Evolutionary conservation across 2,329 filamentous ascomycete species (phyloP), one percentile per base, ranked within the genome.

Genomic region (Escovopsis sp.): DNA sequence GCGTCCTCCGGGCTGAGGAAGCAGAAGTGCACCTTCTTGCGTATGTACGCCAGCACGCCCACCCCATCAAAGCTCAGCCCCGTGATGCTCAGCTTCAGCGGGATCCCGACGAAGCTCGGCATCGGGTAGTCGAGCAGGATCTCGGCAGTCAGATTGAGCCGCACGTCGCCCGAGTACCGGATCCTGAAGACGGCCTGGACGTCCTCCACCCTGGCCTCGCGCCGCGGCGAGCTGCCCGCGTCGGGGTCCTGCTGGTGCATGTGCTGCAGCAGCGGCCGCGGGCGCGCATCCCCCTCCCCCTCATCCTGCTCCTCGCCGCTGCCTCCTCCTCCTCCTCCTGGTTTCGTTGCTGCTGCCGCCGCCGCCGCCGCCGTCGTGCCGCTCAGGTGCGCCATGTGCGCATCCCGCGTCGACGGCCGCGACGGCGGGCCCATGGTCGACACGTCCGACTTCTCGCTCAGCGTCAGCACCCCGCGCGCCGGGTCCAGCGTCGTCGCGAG

Each of bases 41-140:
- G 79, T 49, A 96, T 94, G 60, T 94, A 82, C 9, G 91, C 91
- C 43, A 95, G 63, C 37, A 96, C 84, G 1, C 88, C 89, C 9
- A 96, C 84, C 1, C 91, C 91, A 57, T 98, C 89, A 62, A 98
- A 98, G 0, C 84, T 87, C 45, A 98, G 64, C 0, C 91, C 91
- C 1, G 91, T 96, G 51, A 98, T 93, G 58, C 89, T 94, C 24
- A 98, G 71, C 59, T 91, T 89, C 37, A 98, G 72, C 1, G 91
- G 91, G 46, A 98, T 89, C 11, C 88, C 87, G 2, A 96, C 89
- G 55, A 98, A 98, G 65, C 85, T 94, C 34, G 88, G 88, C 85
- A 96, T 96, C 1, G 91, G 91, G 58, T 98, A 98, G 62, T 98
- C 91, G 30, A 98, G 78, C 29, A 96, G 69, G 35, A 98, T 94